phyloP scores from a whole-genome alignment of 345 rosid genomes.

The Citrus reticulata region DNA sequence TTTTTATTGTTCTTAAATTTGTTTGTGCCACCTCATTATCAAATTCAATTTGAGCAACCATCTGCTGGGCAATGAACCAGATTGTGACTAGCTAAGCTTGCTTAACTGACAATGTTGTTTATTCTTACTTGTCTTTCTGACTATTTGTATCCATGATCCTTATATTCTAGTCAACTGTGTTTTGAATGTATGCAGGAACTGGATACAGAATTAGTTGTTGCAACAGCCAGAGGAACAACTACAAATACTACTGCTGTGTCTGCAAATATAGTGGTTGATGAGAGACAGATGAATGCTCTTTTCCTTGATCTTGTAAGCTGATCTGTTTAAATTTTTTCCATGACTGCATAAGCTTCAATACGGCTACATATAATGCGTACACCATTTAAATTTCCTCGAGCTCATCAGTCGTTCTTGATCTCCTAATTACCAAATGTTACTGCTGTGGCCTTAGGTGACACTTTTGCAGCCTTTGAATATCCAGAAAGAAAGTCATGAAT shows the following conservation, averaged over 20 bases:
- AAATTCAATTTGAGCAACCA: background rate
- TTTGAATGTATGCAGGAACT: constrained; percentile 53
- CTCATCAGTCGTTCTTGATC: background rate
- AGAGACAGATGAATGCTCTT: constrained; percentile 97
- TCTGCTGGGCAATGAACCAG: background rate
- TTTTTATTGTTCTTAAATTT: background rate
- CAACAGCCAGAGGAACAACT: constrained; percentile 68
- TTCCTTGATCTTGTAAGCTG: constrained; percentile 85
- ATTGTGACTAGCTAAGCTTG: background rate
- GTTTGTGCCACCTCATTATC: background rate
- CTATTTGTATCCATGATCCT: background rate
- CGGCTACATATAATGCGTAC: background rate
- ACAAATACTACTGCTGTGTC: constrained; percentile 78
- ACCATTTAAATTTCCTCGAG: background rate
- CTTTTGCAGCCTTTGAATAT: background rate
- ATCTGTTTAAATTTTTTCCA: background rate
- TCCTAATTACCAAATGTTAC: background rate
- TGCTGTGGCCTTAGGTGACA: background rate
- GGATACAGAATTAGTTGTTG: constrained; percentile 83
- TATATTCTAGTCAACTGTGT: background rate
- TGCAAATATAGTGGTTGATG: constrained; percentile 82
- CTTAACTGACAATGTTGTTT: background rate
- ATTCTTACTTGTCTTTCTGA: background rate
- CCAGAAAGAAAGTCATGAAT: background rate
- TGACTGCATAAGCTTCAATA: background rate